Base-by-base conservation (phyloP, 495 filamentous ascomycete species). In the Tetracladium marchalianum region DNA sequence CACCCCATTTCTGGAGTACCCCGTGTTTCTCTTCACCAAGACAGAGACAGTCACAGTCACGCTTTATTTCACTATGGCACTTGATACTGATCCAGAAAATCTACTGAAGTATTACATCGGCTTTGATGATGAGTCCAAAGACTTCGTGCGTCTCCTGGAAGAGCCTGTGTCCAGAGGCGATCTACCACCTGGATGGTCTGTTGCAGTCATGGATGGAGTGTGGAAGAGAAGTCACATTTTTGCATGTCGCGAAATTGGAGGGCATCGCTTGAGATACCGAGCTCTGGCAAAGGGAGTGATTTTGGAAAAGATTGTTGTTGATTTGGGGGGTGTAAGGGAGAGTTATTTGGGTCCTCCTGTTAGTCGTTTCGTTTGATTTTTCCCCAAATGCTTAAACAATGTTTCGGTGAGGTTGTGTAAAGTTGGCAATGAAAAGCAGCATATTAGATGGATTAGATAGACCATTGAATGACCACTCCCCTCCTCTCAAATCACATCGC, bases 261-360 rank as follows among this genome's bases (percentile, higher is more conserved):
- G 2, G 18, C 39, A 49, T 39, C 22, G 3, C 7, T 27, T 27
- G 22, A 27, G 43, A n/a, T 1, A 49, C 43, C 16, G 16, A 11
- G 33, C 15, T 49, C 7, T 3, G n/a, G 18, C 33, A 31, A 11
- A 43, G 32, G 31, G 18, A 27, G 60, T 85, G 7, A 63, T 84
- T 11, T 68, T 87, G 42, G 74, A 84, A 64, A 84, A 82, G 64
- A 62, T 84, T 19, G 66, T 84, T 10, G 44, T 85, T 1, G 67
- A 87, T 58, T 50, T 85, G 39, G 82, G 82, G 0, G 82, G 81
- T 15, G 75, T 82, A 4, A 65, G 27, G 47, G 32, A 46, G 47
- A 56, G 49, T 39, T 59, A 59, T 41, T 47, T 52, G 19, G 49
- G 54, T 10, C 50, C 43, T 43, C 51, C 43, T 16, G 16, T 27